phyloP scores from a whole-genome alignment of 345 rosid genomes.

The Syzygium aqueum region DNA sequence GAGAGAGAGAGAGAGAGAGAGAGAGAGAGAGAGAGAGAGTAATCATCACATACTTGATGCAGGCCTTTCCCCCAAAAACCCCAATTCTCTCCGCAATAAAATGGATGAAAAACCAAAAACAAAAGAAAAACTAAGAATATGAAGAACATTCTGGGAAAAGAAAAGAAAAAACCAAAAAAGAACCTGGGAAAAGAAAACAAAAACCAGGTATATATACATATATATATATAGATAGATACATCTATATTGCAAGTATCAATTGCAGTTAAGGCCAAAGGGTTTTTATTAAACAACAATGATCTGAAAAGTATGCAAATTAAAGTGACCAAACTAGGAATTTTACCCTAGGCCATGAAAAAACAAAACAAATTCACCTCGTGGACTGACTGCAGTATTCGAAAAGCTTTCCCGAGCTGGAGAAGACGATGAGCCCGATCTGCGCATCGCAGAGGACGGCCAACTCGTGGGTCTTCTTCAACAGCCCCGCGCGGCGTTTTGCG shows the following conservation, averaged over 20 bases:
- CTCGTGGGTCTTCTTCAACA: conserved; percentile 36
- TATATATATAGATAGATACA: neutral
- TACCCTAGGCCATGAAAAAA: neutral
- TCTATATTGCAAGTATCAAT: neutral
- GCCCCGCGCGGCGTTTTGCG: conserved; percentile 36
- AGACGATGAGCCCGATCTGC: conserved; percentile 38
- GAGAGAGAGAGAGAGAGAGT: neutral
- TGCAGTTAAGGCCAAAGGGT: neutral
- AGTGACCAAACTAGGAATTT: neutral
- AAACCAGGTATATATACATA: neutral
- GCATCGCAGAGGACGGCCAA: conserved; percentile 43
- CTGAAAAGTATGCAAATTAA: neutral
- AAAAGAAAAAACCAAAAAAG: neutral
- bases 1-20: neutral
- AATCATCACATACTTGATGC: neutral
- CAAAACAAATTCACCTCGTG: conserved; percentile 1
- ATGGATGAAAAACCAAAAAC: neutral
- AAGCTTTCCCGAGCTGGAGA: conserved; percentile 35
- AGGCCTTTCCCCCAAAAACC: neutral
- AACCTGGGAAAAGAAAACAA: neutral
- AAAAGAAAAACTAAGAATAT: neutral
- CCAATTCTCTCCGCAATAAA: neutral
- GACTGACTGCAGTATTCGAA: conserved; percentile 22
- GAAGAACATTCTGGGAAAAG: neutral
- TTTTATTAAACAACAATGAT: neutral